Evolutionary conservation across 495 filamentous ascomycete species (phyloP).

Genomic region (Xylona heveae): DNA sequence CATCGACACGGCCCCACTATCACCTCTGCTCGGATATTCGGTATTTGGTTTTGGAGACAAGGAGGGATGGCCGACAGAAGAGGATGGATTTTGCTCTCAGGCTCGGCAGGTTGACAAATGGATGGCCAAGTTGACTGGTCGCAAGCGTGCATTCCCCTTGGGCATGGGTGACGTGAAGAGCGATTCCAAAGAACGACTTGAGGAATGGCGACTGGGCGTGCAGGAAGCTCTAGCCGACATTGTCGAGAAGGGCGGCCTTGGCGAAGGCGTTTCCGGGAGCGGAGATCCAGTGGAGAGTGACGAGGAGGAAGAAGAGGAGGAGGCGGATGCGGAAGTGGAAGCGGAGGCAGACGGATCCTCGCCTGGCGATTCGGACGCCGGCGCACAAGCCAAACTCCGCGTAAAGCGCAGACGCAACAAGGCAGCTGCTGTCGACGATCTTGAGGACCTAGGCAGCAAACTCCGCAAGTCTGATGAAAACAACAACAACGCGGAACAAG

Average conservation of each 20-base stretch:
- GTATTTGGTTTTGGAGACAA: conserved; percentile 89
- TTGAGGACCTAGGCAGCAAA: conserved; percentile 63
- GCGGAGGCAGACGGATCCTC: conserved; percentile 16
- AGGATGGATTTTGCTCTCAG: conserved; percentile 81
- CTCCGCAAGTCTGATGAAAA: conserved; percentile 11
- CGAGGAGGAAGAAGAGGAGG: conserved; percentile 38
- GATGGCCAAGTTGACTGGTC: conserved; percentile 78
- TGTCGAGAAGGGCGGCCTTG: conserved; percentile 36
- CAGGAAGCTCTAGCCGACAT: conserved; percentile 46
- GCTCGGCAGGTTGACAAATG: conserved; percentile 77
- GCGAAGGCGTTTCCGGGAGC: conserved; percentile 62
- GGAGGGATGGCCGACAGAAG: conserved; percentile 76
- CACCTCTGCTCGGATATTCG: conserved; percentile 57
- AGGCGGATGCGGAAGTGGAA: conserved; percentile 36
- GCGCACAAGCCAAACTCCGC: conserved; percentile 11
- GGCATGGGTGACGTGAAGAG: conserved; percentile 73
- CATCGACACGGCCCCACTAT: conserved; percentile 72
- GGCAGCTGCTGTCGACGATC: conserved; percentile 36
- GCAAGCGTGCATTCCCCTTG: conserved; percentile 62
- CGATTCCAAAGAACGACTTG: conserved; percentile 37
- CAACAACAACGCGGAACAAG: too few relatives aligned
- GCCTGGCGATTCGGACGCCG: conserved; percentile 8
- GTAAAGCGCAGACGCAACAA: conserved; percentile 21
- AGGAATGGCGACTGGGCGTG: conserved; percentile 63
- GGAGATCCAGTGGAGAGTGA: conserved; percentile 71